Base-by-base conservation (phyloP, 139 green algal species). In the Nannochloris sp. region DNA sequence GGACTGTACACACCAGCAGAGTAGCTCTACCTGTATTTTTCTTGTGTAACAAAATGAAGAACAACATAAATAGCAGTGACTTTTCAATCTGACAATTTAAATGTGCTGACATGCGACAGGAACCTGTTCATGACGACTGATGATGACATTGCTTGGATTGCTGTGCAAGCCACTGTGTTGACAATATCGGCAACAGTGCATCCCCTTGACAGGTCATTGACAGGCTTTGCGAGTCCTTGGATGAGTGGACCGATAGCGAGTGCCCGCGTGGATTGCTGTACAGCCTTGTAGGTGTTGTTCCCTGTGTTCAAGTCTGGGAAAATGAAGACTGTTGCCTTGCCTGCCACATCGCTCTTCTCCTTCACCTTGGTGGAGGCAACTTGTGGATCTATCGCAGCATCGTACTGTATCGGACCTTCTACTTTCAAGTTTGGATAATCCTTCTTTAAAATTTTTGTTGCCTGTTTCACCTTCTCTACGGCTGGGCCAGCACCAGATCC, bases 221-320 rank as follows among this genome's bases (percentile, higher is more conserved):
- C 89, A 16, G 89, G 90, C 62, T 85, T 89, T n/a, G 66, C 37
- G 50, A 96, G 74, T 49, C 90, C 89, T 71, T 87, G 81, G 81
- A 96, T 88, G 16, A 96, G 72, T 2, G 89, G 89, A 0, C 89
- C 89, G 64, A 96, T 91, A 4, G 89, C 89, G 17, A 93, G 75
- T 25, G 79, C 84, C 5, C 81, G 81, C 1, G 84, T 89, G 45
- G 69, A 78, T 74, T 93, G 78, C 69, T 85, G 78, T 55, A 85
- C 78, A 6, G 82, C 76, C 77, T 93, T 93, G 82, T 93, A 93
- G 1, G 83, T 89, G 82, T 91, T 93, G 71, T 93, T 93, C 60
- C 84, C 87, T 1, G 88, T 91, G 75, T 96, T 93, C 25, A 96
- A 81, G 66, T 95, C 88, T 1, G 89, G 89, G 83, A 96, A 96